These are phyloP conservation scores for Firmiana major DNA, from an alignment of 345 rosid species.

Conservation along the genomic window DNA sequence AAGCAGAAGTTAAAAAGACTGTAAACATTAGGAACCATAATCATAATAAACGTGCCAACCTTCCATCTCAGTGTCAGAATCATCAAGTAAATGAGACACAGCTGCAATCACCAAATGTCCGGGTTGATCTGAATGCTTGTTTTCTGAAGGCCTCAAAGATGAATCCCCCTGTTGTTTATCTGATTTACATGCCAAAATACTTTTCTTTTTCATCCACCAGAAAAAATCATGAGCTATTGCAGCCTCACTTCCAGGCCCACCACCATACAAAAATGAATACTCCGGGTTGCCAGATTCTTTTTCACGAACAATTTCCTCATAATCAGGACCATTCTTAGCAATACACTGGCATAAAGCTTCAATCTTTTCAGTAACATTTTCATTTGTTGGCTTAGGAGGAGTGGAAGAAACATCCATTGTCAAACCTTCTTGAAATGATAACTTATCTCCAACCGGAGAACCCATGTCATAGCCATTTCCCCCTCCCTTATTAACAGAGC, in stretches of 20 bases:
- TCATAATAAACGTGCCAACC: slow-evolving; percentile 34
- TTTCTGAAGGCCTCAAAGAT: slow-evolving; percentile 19
- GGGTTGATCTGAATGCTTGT: slow-evolving; percentile 10
- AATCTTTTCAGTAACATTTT: slow-evolving; percentile 8
- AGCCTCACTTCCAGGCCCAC: not conserved
- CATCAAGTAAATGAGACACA: slow-evolving; percentile 29
- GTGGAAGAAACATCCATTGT: slow-evolving; percentile 6
- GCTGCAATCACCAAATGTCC: slow-evolving; percentile 14
- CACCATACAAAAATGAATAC: slow-evolving; percentile 9
- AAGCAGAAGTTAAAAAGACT: not conserved
- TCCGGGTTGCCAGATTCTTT: slow-evolving; percentile 3
- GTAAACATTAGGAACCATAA: slow-evolving; percentile 10
- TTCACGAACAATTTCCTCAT: not conserved
- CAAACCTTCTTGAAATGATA: slow-evolving; percentile 8
- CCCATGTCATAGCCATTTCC: slow-evolving; percentile 2
- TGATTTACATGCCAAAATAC: slow-evolving; percentile 6
- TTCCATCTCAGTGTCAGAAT: slow-evolving; percentile 93
- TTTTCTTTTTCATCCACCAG: not conserved
- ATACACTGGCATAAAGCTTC: not conserved
- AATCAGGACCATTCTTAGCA: slow-evolving; percentile 1
- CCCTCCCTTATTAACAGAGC: slow-evolving; percentile 16
- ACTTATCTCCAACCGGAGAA: not conserved
- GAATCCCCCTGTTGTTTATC: slow-evolving; percentile 12
- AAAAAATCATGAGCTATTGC: slow-evolving; percentile 5
- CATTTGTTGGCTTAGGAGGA: slow-evolving; percentile 1